Evolutionary conservation across 495 filamentous ascomycete species (phyloP), one percentile per base, ranked within the genome.

Genomic region (Penicillium mononematosum): DNA sequence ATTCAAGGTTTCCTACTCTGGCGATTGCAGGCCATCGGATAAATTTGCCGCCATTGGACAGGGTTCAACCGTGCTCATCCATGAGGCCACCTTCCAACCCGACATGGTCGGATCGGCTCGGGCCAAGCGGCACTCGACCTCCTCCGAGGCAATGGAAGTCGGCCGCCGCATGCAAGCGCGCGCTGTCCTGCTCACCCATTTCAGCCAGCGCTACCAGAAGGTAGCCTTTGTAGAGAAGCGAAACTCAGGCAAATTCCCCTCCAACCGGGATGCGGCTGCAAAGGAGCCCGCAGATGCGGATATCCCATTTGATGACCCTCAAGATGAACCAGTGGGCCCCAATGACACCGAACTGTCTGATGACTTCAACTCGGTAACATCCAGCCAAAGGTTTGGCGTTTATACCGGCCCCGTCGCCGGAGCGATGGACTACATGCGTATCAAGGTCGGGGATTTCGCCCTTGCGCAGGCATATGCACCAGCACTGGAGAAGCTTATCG

Each of bases 31-130:
- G 5, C 94, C 94, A 0, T 90, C 85, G 4, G 55, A 72, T 0
- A 60, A 67, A 0, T 97, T 98, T 58, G 83, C 83, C 8, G 44
- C 65, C 16, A 88, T 96, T 46, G 94, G 90, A 19, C 70, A 74
- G 12, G 88, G 82, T 17, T 86, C 88, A 1, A 94, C 91, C 4
- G 75, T 98, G 3, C 79, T 96, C 2, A 83, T 98, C 48, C 94
- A 98, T 76, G 94, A 98, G 79, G 92, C 92, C 56, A 98, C 94
- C 0, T 98, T 98, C 63, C 88, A 93, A 38, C 88, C 96, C 60
- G 88, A 94, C 63, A 78, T 96, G 49, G 41, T 66, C 14, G 85
- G 81, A 4, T 90, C 95, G 49, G 94, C 94, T 11, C 65, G 80
- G 2, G 90, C 89, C 36, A 98, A 98, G 81, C 93, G 87, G 65